phyloP scores from a whole-genome alignment of 176 grass and related monocot genomes.

The Musa beccarii region DNA sequence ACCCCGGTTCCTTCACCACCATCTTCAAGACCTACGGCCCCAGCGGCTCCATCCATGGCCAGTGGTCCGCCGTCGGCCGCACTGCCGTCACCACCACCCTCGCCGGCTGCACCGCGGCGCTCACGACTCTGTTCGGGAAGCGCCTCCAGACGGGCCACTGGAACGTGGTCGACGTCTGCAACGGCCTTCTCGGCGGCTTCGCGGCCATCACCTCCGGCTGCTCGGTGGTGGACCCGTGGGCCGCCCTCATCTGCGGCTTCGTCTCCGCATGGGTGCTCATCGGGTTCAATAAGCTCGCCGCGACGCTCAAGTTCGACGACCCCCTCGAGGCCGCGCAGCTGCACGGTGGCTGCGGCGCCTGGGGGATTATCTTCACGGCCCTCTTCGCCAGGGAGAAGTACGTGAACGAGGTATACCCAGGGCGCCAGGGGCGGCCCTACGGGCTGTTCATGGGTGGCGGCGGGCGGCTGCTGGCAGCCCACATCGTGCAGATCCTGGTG shows the following conservation, averaged over 20 bases:
- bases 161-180: constrained; percentile 91
- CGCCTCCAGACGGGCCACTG: constrained; percentile 87
- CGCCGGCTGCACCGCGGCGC: constrained; percentile 67
- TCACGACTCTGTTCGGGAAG: constrained; percentile 89
- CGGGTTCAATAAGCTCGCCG: constrained; percentile 58
- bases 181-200: constrained; percentile 87
- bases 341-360: constrained; percentile 78
- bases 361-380: constrained; percentile 86
- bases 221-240: constrained; percentile 91
- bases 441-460: constrained; percentile 93
- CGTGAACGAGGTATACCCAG: constrained; percentile 64
- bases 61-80: constrained; percentile 93
- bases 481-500: constrained; percentile 61
- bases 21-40: constrained; percentile 75
- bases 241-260: constrained; percentile 84
- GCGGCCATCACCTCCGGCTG: constrained; percentile 83
- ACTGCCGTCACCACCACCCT: constrained; percentile 88
- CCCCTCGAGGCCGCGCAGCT: constrained; percentile 95
- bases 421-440: constrained; percentile 41
- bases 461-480: constrained; percentile 55
- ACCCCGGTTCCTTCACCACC: constrained; percentile 72
- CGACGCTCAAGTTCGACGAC: constrained; percentile 77
- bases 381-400: constrained; percentile 65
- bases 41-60: constrained; percentile 51
- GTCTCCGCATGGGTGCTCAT: constrained; percentile 94